A percentile compares a stretch with the other conserved stretches of the same genome.
Evolutionary conservation across 768 basidiomycete species (phyloP).

Genomic region (Collybiopsis confluens): DNA sequence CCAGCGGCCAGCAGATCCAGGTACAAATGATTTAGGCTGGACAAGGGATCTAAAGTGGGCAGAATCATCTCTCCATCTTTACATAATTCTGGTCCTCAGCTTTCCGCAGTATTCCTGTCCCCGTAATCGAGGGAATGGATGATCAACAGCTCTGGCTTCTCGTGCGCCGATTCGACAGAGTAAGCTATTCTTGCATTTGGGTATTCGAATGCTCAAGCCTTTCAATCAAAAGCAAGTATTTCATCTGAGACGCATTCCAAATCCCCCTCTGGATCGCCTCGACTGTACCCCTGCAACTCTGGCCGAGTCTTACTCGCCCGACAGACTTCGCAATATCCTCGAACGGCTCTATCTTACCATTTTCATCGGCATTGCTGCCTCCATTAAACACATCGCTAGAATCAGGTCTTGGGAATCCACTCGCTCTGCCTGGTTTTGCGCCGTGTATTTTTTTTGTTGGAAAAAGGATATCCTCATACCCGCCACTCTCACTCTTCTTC

Average conservation of each 20-base stretch:
- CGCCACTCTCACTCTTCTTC: conserved; percentile 23
- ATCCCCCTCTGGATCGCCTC: conserved; percentile 24
- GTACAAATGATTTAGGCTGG: neutral
- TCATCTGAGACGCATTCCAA: conserved; percentile 28
- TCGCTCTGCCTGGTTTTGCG: conserved; percentile 24
- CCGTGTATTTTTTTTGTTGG: conserved; percentile 36
- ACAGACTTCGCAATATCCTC: conserved; percentile 35
- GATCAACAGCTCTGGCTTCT: conserved; percentile 36
- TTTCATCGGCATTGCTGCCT: conserved; percentile 17
- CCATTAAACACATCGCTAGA: conserved; percentile 32
- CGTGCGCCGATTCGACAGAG: conserved; percentile 38
- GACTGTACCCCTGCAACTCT: conserved; percentile 33
- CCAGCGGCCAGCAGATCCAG: neutral
- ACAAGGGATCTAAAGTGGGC: neutral
- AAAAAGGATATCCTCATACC: conserved; percentile 29
- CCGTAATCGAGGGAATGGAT: conserved; percentile 27
- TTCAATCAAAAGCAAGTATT: conserved; percentile 29
- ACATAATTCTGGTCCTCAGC: neutral
- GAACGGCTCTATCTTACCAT: conserved; percentile 38
- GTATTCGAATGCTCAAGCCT: neutral
- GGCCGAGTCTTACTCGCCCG: conserved; percentile 36
- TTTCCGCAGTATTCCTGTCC: conserved; percentile 18
- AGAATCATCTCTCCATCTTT: neutral
- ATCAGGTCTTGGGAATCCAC: conserved; percentile 36
- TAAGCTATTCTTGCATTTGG: conserved; percentile 10